Conservation (phyloP, 78 protist genomes). For the Blattamonas nauphoetae region DNA sequence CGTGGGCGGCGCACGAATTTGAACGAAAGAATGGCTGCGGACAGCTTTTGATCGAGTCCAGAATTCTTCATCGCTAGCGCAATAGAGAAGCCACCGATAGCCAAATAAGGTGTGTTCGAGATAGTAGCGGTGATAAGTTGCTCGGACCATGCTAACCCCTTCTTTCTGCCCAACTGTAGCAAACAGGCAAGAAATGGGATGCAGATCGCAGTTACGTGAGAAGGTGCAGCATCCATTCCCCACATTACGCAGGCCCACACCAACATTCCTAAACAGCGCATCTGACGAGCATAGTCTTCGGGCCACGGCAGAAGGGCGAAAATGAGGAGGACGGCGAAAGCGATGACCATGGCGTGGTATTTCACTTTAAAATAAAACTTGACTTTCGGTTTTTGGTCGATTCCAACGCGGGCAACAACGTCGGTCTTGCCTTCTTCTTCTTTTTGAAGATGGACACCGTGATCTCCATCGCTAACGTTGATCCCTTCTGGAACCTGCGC, state of each 20-base stretch:
- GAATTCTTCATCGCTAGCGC: not conserved
- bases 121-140: not conserved
- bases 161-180: not conserved
- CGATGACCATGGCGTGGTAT: not conserved
- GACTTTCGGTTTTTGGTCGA: not conserved
- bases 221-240: not conserved
- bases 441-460: not conserved
- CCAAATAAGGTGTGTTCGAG: not conserved
- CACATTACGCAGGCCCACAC: not conserved
- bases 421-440: not conserved
- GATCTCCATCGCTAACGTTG: not conserved
- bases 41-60: not conserved
- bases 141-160: not conserved
- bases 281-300: not conserved
- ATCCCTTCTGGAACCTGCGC: not conserved
- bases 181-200: not conserved
- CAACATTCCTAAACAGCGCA: conserved; percentile 6
- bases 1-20: not conserved
- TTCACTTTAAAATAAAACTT: not conserved
- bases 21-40: not conserved
- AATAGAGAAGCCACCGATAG: not conserved
- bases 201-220: not conserved
- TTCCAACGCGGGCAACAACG: not conserved
- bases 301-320: not conserved
- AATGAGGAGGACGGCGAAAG: not conserved